Evolutionary conservation across 2,329 filamentous ascomycete species (phyloP), one percentile per base, ranked within the genome.

Genomic region (Diaporthe capsici): DNA sequence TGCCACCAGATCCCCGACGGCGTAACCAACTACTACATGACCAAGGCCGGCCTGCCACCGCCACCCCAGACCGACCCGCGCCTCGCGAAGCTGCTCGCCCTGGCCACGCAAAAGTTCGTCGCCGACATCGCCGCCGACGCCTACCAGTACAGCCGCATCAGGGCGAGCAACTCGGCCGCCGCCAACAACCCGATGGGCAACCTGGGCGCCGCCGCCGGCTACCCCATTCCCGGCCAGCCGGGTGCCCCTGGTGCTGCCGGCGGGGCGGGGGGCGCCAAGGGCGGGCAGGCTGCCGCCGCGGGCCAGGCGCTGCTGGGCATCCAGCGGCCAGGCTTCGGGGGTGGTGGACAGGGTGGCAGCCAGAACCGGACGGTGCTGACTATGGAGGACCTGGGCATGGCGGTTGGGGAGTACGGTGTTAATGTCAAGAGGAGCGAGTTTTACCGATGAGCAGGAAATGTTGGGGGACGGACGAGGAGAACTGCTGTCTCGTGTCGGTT

Each of bases 61-160:
- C 95, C 96, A 55, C 96, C 95, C 0, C 94, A 97, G 80, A 98
- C 95, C 71, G 95, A 98, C 81, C 93, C 93, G 28, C 95, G 96
- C 75, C 94, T 99, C 39, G 95, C 96, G 31, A 95, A 96, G 65
- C 93, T 99, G 4, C 93, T 99, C 58, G 96, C 97, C 3, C 94
- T 99, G 12, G 97, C 97, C n/a, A 98, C 97, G 0, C 97, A 99
- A 83, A 99, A 99, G 84, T 99, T 99, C 88, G 94, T 99, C 81
- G 96, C 97, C 76, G 97, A 99, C 84, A 95, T 99, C 79, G 97
- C 97, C 2, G 96, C 97, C 75, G 97, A 99, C 84, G 95, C 97
- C 3, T 99, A 99, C 84, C 97, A 99, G 85, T 98, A 98, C 88
- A 95, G 94, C 77, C 95, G 96, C 72, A 98, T 99, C 81, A 93